These are phyloP conservation scores for grape (Vitis vinifera) DNA, from an alignment of 164 flowering plant species.

Conservation along the genomic window DNA sequence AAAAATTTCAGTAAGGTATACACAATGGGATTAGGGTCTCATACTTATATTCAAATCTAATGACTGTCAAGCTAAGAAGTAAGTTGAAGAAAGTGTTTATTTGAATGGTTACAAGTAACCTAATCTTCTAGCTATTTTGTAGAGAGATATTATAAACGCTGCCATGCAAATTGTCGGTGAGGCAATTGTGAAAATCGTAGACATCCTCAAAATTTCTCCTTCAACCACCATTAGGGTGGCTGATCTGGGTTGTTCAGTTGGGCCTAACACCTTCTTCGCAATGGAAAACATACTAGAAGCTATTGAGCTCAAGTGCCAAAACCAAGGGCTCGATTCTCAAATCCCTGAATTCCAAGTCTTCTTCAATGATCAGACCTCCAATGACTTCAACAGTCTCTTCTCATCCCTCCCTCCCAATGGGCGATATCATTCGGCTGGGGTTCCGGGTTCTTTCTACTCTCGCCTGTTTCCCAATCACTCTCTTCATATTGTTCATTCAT, in stretches of 20 bases:
- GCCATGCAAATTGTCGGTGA: slow-evolving; percentile 10
- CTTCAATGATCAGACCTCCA: slow-evolving; percentile 17
- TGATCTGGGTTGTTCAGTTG: slow-evolving; percentile 22
- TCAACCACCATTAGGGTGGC: slow-evolving; percentile 1
- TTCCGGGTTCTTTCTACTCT: slow-evolving; percentile 20
- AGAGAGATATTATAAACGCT: slow-evolving; percentile 1
- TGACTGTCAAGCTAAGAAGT: too few relatives aligned
- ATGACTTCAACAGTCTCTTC: slow-evolving; percentile 26
- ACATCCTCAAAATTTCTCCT: background rate
- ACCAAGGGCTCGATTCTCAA: too few relatives aligned
- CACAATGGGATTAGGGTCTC: too few relatives aligned
- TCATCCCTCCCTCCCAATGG: slow-evolving; percentile 10
- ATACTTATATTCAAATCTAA: too few relatives aligned
- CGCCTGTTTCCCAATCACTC: slow-evolving; percentile 15
- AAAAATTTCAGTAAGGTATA: too few relatives aligned
- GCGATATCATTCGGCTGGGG: slow-evolving; percentile 15
- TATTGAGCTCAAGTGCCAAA: background rate
- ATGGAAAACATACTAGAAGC: slow-evolving; percentile 18
- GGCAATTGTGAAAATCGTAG: slow-evolving; percentile 6
- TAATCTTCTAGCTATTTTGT: background rate
- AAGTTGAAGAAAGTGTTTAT: too few relatives aligned
- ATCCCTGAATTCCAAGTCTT: slow-evolving; percentile 19
- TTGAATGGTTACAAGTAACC: too few relatives aligned
- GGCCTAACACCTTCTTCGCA: slow-evolving; percentile 20
- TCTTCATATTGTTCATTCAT: slow-evolving; percentile 14